Evolutionary conservation across 2,329 filamentous ascomycete genomes (phyloP).

Genomic region (Teratosphaeria destructans): DNA sequence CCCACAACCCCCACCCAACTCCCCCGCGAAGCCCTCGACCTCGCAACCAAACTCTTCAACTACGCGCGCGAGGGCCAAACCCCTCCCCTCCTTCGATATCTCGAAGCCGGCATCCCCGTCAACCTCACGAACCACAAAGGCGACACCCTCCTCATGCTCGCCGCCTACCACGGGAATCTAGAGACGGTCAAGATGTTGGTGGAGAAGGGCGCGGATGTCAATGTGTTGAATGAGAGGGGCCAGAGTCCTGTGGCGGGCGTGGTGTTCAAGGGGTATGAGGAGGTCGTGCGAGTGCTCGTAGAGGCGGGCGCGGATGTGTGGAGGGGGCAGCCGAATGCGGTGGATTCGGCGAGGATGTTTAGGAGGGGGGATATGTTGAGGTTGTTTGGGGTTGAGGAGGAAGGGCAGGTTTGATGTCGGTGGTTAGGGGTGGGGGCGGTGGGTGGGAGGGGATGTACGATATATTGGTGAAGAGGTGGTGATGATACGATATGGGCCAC

Average conservation of each 20-base stretch:
- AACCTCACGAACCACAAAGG: constrained; percentile 66
- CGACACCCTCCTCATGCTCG: constrained; percentile 65
- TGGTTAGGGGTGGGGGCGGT: neutral
- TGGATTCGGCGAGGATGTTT: constrained; percentile 39
- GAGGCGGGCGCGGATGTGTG: constrained; percentile 32
- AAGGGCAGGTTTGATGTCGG: neutral
- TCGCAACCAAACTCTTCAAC: constrained; percentile 58
- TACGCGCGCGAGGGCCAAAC: constrained; percentile 52
- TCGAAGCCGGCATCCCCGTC: constrained; percentile 54
- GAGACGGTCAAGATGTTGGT: constrained; percentile 51
- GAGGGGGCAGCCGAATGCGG: constrained; percentile 35
- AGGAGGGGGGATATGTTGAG: constrained; percentile 27
- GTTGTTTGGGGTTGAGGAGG: constrained; percentile 25
- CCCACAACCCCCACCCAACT: constrained; percentile 23
- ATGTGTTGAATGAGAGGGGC: constrained; percentile 55
- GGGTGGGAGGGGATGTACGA: neutral
- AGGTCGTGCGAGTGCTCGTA: constrained; percentile 47
- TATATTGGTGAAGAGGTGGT: neutral
- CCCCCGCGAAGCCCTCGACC: constrained; percentile 54
- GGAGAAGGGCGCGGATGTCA: constrained; percentile 54
- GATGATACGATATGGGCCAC: neutral
- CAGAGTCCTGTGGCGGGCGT: constrained; percentile 62
- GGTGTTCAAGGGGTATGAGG: constrained; percentile 60
- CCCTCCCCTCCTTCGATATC: constrained; percentile 49
- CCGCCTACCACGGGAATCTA: constrained; percentile 58